Conservation (phyloP, 2,329 filamentous ascomycete species). For the Ceratocystis alfenasii region DNA sequence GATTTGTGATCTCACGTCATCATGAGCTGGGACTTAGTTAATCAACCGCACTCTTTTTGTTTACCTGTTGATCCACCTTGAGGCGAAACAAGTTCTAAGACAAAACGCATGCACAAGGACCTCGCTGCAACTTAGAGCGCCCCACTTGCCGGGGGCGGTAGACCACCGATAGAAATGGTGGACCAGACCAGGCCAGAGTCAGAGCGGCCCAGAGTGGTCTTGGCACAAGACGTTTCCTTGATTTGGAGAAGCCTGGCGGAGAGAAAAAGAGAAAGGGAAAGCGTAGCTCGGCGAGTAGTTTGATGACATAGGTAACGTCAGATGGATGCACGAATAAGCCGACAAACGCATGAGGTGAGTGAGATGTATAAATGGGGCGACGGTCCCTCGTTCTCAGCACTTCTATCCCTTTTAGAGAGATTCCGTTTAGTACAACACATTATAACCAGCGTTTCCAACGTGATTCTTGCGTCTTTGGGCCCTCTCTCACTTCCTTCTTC, state of each 20-base stretch:
- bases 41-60: too few relatives aligned
- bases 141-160: not conserved
- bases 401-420: not conserved
- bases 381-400: not conserved
- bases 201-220: not conserved
- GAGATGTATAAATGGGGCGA: conserved; percentile 1
- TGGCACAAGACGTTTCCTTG: not conserved
- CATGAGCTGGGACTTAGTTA: too few relatives aligned
- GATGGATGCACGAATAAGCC: not conserved
- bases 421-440: not conserved
- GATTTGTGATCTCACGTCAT: too few relatives aligned
- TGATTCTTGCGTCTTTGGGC: not conserved
- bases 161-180: not conserved
- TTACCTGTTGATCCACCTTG: too few relatives aligned
- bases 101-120: too few relatives aligned
- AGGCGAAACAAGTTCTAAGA: too few relatives aligned
- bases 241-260: too few relatives aligned
- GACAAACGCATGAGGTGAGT: not conserved
- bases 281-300: not conserved
- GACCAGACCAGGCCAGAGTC: too few relatives aligned
- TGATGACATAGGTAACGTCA: not conserved
- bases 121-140: not conserved
- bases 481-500: not conserved
- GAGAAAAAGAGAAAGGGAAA: not conserved
- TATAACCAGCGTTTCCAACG: not conserved